Conservation (phyloP, 495 filamentous ascomycete species). For the Trichoderma asperelloides region DNA sequence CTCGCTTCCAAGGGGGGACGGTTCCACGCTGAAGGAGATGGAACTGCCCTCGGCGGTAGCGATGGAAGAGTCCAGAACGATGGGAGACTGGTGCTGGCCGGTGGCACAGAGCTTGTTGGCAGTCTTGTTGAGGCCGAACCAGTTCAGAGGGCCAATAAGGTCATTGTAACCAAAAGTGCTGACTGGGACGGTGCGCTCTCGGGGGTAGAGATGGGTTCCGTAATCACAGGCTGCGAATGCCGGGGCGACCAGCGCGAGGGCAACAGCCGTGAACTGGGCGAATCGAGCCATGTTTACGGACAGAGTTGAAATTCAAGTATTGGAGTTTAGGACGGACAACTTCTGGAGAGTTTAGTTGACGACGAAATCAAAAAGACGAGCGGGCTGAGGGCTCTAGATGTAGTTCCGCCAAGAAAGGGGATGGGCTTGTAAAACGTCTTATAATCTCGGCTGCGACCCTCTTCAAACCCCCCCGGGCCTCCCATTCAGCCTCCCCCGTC, state of each 20-base stretch:
- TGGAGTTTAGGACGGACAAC: background rate
- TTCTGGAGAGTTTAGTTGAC: background rate
- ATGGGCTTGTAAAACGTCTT: background rate
- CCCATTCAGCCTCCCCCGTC: no score
- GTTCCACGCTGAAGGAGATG: constrained; percentile 22
- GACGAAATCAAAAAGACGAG: background rate
- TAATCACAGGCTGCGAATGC: constrained; percentile 1
- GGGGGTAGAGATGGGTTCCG: background rate
- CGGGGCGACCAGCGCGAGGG: background rate
- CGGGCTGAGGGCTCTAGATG: background rate
- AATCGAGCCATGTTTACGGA: background rate
- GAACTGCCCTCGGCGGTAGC: constrained; percentile 33
- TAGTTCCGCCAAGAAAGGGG: background rate
- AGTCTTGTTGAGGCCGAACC: constrained; percentile 40
- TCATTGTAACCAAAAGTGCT: constrained; percentile 5
- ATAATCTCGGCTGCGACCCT: background rate
- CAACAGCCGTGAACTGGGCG: background rate
- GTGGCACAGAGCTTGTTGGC: constrained; percentile 41
- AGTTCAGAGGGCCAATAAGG: constrained; percentile 45
- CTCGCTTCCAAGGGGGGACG: constrained; percentile 30
- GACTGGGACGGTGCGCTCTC: background rate
- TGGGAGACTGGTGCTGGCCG: constrained; percentile 54
- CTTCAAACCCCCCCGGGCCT: no score
- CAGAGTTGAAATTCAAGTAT: background rate
- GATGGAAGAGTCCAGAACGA: constrained; percentile 48